These are phyloP conservation scores for Elsinoe arachidis DNA, from an alignment of 2,329 filamentous ascomycete species.

Conservation along the genomic window DNA sequence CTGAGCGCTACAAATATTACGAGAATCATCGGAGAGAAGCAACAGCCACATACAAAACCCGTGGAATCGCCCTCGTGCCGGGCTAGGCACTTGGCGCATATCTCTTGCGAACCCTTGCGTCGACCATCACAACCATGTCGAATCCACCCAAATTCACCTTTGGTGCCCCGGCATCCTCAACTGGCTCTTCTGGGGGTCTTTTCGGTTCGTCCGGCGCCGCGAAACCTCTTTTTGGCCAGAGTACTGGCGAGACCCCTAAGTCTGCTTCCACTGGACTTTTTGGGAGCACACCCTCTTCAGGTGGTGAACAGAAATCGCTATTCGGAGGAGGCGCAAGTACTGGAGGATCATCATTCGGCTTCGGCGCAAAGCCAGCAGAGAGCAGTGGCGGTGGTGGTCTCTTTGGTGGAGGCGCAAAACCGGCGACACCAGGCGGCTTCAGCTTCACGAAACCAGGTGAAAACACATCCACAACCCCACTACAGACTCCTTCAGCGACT, in stretches of 20 bases:
- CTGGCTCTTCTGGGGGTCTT: conserved; percentile 21
- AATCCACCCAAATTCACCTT: conserved; percentile 26
- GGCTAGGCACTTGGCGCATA: conserved; percentile 13
- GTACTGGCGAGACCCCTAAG: conserved; percentile 13
- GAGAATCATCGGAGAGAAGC: background rate
- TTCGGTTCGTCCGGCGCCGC: conserved; percentile 13
- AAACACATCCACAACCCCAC: conserved; percentile 40
- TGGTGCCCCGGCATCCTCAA: conserved; percentile 29
- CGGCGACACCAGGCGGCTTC: conserved; percentile 13
- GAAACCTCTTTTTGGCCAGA: conserved; percentile 17
- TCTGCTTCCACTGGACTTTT: conserved; percentile 22
- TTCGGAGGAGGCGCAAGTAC: conserved; percentile 20
- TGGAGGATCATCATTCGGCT: conserved; percentile 16
- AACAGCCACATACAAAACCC: no score
- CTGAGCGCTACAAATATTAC: background rate
- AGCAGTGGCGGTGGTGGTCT: conserved; percentile 11
- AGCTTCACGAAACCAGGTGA: conserved; percentile 13
- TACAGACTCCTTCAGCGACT: conserved; percentile 37
- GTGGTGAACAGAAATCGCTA: conserved; percentile 14
- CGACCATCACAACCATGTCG: conserved; percentile 17
- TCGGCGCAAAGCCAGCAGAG: conserved; percentile 13
- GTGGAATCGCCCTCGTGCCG: background rate
- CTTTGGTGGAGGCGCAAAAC: conserved; percentile 17
- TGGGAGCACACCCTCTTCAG: conserved; percentile 22
- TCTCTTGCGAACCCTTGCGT: conserved; percentile 9